Evolutionary conservation across 768 basidiomycete genomes (phyloP), one percentile per base, ranked within the genome.

Genomic region (Leccinum subgranulosum): DNA sequence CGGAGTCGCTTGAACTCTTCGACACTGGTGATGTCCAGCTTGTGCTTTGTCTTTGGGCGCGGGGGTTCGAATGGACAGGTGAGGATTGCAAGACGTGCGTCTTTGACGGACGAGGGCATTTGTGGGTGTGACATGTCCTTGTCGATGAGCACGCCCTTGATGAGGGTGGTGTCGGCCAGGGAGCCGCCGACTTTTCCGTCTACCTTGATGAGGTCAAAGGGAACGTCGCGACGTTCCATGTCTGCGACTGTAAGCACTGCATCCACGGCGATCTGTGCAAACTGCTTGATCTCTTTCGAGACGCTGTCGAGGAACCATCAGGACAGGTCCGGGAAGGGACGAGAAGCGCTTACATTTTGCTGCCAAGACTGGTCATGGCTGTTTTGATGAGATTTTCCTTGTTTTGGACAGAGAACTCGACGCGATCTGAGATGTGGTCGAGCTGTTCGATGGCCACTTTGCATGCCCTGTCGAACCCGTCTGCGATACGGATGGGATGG

Each of bases 101-200:
- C 91, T 63, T 80, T 82, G 65, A 99, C 87, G 34, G 77, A 80
- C 57, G 83, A 86, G 9, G 96, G 96, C 97, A 99, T 99, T 74
- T 97, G 94, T 4, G 96, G 90, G 69, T 99, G 97, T 12, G 94
- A 98, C 90, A 99, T 96, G 76, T 99, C 96, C 76, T 99, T 99
- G 86, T 99, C 97, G 71, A 99, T 84, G 66, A 99, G 91, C 45
- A 99, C 97, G 65, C 97, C 97, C 66, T 90, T 90, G 78, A 99
- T 96, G 65, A 99, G 83, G 45, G 84, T 85, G 7, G 93, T 98
- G 75, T 99, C 97, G 9, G 92, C 93, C 39, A 99, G 83, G 10
- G 94, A 92, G 39, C 97, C 97, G 48, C 97, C 97, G 62, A 98
- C 96, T 77, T 98, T 98, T 69, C 96, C 96, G 64, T 97, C 93